These are phyloP conservation scores for Sarcomyxa edulis DNA, from an alignment of 768 basidiomycete species.

Conservation along the genomic window DNA sequence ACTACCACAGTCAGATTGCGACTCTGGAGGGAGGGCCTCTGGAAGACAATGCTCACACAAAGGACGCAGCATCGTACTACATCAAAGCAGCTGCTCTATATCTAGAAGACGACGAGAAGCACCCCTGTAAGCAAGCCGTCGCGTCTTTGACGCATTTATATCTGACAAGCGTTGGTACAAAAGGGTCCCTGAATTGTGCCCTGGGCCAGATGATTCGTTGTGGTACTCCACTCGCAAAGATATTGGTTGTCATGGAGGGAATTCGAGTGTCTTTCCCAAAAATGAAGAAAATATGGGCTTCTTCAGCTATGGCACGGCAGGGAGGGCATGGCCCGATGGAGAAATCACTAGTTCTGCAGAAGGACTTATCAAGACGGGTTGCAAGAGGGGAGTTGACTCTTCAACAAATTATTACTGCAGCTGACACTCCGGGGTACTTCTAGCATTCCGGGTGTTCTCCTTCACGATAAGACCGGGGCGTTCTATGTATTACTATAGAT, in stretches of 20 bases:
- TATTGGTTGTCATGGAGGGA: slow-evolving; percentile 16
- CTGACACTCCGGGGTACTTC: too few species aligned
- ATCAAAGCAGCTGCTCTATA: slow-evolving; percentile 22
- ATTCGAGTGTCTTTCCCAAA: slow-evolving; percentile 16
- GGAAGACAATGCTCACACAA: slow-evolving; percentile 12
- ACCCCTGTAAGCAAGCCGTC: slow-evolving; percentile 13
- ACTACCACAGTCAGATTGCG: slow-evolving; percentile 21
- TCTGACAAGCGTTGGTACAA: slow-evolving; percentile 1
- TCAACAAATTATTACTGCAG: too few species aligned
- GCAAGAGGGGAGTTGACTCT: too few species aligned
- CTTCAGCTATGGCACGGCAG: slow-evolving; percentile 8
- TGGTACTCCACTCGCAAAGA: slow-evolving; percentile 17
- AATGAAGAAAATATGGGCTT: slow-evolving; percentile 18
- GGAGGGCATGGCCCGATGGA: slow-evolving; percentile 7
- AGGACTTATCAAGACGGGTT: too few species aligned
- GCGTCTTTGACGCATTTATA: slow-evolving; percentile 5
- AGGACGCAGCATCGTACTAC: slow-evolving; percentile 23
- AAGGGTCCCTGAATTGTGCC: slow-evolving; percentile 20
- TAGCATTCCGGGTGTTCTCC: too few species aligned
- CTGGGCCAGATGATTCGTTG: slow-evolving; percentile 25
- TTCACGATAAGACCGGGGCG: too few species aligned
- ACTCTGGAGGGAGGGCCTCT: slow-evolving; percentile 11
- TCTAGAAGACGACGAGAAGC: slow-evolving; percentile 34
- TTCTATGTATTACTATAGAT: too few species aligned
- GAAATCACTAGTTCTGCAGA: slow-evolving; percentile 7